Evolutionary conservation across 2,329 filamentous ascomycete genomes (phyloP).

Genomic region (Alternaria tenuissima): DNA sequence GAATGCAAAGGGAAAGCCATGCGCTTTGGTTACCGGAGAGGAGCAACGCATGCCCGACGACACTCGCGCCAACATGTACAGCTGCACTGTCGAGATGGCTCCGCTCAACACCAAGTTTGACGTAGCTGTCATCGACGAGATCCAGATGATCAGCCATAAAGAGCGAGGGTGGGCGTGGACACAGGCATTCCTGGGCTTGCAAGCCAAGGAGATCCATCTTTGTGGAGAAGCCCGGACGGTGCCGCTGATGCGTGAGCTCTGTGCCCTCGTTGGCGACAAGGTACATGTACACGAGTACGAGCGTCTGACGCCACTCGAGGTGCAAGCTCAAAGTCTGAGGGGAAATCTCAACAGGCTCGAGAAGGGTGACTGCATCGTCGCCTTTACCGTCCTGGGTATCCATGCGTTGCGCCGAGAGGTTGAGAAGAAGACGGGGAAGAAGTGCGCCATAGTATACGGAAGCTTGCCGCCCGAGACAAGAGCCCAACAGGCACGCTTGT

Average conservation of each 20-base stretch:
- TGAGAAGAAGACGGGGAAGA: constrained; percentile 75
- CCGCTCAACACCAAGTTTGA: constrained; percentile 70
- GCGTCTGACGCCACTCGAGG: constrained; percentile 78
- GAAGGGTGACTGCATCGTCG: constrained; percentile 90
- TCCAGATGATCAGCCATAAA: constrained; percentile 89
- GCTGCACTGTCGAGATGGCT: constrained; percentile 95
- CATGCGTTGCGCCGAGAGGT: constrained; percentile 82
- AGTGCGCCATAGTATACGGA: constrained; percentile 93
- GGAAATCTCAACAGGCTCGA: constrained; percentile 73
- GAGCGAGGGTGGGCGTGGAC: constrained; percentile 96
- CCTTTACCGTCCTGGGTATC: constrained; percentile 83
- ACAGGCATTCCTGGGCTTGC: constrained; percentile 83
- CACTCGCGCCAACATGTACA: constrained; percentile 65
- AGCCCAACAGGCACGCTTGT: constrained; percentile 87
- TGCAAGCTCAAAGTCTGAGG: constrained; percentile 69
- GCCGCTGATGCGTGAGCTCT: constrained; percentile 78
- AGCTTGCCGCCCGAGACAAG: constrained; percentile 90
- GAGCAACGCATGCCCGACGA: constrained; percentile 75
- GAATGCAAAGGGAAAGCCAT: constrained; percentile 76
- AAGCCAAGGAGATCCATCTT: constrained; percentile 88
- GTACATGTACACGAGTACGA: constrained; percentile 84
- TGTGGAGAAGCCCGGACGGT: constrained; percentile 90
- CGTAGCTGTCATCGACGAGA: constrained; percentile 96
- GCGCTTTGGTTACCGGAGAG: constrained; percentile 88
- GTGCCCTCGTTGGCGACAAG: constrained; percentile 80